Conservation (phyloP, 176 grass and related monocot species). For the Oryza australiensis region DNA sequence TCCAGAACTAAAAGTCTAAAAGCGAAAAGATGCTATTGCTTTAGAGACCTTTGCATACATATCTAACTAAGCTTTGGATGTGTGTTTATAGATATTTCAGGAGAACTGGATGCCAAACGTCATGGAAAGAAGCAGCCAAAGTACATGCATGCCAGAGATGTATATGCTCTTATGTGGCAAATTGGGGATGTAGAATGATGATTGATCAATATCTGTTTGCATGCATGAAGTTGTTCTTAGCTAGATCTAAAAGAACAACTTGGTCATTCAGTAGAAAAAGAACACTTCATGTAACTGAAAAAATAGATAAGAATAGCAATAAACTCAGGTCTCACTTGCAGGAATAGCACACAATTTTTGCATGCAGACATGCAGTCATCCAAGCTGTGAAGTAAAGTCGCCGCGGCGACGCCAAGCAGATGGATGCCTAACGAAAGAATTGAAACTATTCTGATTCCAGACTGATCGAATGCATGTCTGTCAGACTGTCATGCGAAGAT, state of each 20-base stretch:
- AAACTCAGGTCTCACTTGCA: background rate
- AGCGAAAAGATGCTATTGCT: constrained; percentile 20
- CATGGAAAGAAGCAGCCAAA: constrained; percentile 32
- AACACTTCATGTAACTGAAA: background rate
- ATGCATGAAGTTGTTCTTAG: background rate
- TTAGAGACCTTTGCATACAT: constrained; percentile 6
- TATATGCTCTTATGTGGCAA: constrained; percentile 27
- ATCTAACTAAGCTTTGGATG: constrained; percentile 26
- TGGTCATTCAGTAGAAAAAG: background rate
- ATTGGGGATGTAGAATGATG: background rate
- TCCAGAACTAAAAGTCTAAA: background rate
- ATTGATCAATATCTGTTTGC: background rate
- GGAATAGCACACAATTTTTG: background rate
- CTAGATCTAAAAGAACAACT: background rate
- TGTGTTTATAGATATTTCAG: constrained; percentile 16
- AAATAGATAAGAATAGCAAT: background rate
- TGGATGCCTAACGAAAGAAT: constrained; percentile 2
- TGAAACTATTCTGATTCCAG: background rate
- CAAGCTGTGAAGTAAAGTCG: background rate
- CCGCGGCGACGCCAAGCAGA: background rate
- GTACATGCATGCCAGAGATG: constrained; percentile 4
- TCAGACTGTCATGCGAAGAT: background rate
- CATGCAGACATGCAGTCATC: background rate
- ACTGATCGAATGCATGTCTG: background rate
- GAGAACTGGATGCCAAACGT: constrained; percentile 46